Base-by-base conservation (phyloP, 2,329 filamentous ascomycete genomes). In the Cladosporium sp. region DNA sequence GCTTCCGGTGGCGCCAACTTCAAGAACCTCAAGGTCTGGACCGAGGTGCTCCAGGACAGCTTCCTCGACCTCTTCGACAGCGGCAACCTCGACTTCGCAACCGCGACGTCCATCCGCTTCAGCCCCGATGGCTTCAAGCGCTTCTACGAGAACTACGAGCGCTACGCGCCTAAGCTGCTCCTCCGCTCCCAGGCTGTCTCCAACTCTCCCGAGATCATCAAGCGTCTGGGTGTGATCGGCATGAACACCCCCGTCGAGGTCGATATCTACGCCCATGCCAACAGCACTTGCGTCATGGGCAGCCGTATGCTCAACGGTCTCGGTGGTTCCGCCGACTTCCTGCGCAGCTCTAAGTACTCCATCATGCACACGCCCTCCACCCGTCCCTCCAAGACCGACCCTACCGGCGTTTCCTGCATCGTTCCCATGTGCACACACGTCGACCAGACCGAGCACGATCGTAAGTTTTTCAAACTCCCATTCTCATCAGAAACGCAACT, bases 231-330 rank as follows among this genome's bases (percentile, higher is more conserved):
- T 56, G 84, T 90, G 60, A 95, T 95, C 62, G 89, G 88, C 68
- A 95, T 95, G 89, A 95, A 95, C 79, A 95, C 89, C 0, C 89
- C 89, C 18, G 88, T 95, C 43, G 90, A 95, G 73, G 89, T 95
- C 13, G 90, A 95, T 72, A 95, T 95, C 65, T 95, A 95, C 73
- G 90, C 89, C 2, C 89, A 95, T 73, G 90, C 90, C 63, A 95
- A 95, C 81, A 85, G 80, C 56, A 95, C 89, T 51, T 91, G 87
- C 66, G 89, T 95, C 18, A 89, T 93, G 83, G 89, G 90, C 58
- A 85, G 80, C 56, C 84, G 90, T 53, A 93, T 92, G 87, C 79
- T 93, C 56, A 92, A 92, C 74, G 88, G 88, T 9, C 82, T 93
- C 6, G 88, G 88, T 46, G 88, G 88, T 3, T 87, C 83, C 1